These are phyloP conservation scores for Prunus padus DNA, from an alignment of 306 rosid genomes.

Conservation along the genomic window DNA sequence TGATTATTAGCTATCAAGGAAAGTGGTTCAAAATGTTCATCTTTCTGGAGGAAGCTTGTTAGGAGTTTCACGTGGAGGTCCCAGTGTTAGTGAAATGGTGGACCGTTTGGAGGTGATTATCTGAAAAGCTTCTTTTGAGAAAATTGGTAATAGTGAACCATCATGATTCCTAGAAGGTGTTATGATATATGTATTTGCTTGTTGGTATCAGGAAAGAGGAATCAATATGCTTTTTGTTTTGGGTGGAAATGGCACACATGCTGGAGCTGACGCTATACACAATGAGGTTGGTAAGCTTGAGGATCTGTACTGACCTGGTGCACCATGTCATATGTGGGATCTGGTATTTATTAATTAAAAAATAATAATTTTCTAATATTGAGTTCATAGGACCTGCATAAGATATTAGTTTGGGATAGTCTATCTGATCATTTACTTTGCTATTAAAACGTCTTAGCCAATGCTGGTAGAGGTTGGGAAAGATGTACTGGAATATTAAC, in stretches of 20 bases:
- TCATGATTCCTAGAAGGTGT: slow-evolving; percentile 22
- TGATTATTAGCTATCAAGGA: slow-evolving; percentile 74
- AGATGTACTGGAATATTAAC: background rate
- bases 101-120: slow-evolving; percentile 70
- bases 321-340: slow-evolving; percentile 12
- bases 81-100: slow-evolving; percentile 67
- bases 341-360: slow-evolving; percentile 7
- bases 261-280: slow-evolving; percentile 96
- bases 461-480: background rate
- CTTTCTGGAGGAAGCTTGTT: slow-evolving; percentile 98
- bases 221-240: slow-evolving; percentile 95
- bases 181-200: slow-evolving; percentile 17
- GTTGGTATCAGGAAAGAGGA: slow-evolving; percentile 73
- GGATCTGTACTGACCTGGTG: slow-evolving; percentile 14
- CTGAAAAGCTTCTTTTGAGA: slow-evolving; percentile 23
- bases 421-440: background rate
- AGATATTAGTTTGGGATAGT: background rate
- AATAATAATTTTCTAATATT: background rate
- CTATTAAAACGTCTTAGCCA: background rate
- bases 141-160: slow-evolving; percentile 4
- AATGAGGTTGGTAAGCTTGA: slow-evolving; percentile 60
- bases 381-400: background rate
- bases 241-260: slow-evolving; percentile 99
- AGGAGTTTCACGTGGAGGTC: slow-evolving; percentile 98
- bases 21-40: slow-evolving; percentile 94